Evolutionary conservation across 257 asterid genomes (phyloP), one percentile per base, ranked within the genome.

Genomic region (Primulina huaijiensis): DNA sequence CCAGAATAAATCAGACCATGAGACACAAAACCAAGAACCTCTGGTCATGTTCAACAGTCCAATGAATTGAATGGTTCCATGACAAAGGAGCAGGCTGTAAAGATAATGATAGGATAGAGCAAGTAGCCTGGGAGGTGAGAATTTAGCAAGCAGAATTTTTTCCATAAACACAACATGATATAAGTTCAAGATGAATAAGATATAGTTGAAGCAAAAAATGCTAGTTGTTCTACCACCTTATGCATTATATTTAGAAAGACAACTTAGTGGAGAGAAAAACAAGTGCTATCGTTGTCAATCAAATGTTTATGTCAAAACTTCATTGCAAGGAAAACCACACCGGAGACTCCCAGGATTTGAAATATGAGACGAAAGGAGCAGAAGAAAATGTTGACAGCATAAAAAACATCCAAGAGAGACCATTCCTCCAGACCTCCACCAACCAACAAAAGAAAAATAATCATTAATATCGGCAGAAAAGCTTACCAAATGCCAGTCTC

Each of bases 401-500:
- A 72, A 57, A 20, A 52, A 58, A 70, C 62, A 75, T 31, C 77
- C 72, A 82, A 60, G 35, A 40, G 58, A 38, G 56, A 59, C 50
- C 29, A 61, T 34, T 75, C 20, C 73, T 59, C 30, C 30, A 27
- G 30, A 27, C 30, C 30, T 1, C 70, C 46, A 53, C 8, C 27
- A 38, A 59, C 71, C 74, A 79, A 68, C 68, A 70, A 67, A 72
- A 23, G 52, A 62, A 34, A 70, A 67, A 43, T 71, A 64, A 72
- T 37, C 8, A 17, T 62, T 63, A 43, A 64, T 58, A 74, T 60
- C 60, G 12, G 9, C 62, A 50, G 76, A 65, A 50, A 75, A 67
- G 62, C 81, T 86, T 84, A 94, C 99, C 99, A 75, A 83, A 86
- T 76, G 89, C 86, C 74, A 94, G 83, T 84, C 95, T 82, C 84